A percentile compares a stretch with the other conserved stretches of the same genome.
These are phyloP conservation scores for Naganishia onofrii DNA, from an alignment of 768 basidiomycete genomes.

Conservation along the genomic window DNA sequence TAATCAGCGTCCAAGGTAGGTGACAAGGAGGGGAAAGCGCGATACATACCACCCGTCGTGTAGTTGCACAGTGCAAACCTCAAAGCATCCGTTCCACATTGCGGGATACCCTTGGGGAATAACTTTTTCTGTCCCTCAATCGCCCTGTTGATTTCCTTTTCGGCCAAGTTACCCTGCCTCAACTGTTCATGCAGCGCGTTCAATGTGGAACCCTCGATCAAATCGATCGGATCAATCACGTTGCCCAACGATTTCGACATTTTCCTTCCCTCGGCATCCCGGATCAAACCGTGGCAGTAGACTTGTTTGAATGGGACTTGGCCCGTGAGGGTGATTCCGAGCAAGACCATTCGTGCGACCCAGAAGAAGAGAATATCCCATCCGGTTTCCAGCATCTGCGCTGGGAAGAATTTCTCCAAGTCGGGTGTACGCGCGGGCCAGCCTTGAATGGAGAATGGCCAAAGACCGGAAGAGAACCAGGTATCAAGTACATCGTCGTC, in stretches of 20 bases:
- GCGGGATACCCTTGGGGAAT: slow-evolving; percentile 97
- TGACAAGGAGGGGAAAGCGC: neutral
- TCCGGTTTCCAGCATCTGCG: slow-evolving; percentile 89
- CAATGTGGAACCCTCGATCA: slow-evolving; percentile 78
- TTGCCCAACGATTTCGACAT: slow-evolving; percentile 99
- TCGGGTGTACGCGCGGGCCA: slow-evolving; percentile 95
- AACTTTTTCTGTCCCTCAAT: slow-evolving; percentile 96
- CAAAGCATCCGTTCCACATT: slow-evolving; percentile 95
- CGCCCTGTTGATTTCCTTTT: slow-evolving; percentile 86
- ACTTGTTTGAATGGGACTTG: slow-evolving; percentile 93
- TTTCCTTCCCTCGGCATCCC: slow-evolving; percentile 96
- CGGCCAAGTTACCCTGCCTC: slow-evolving; percentile 85
- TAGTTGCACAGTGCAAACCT: slow-evolving; percentile 94
- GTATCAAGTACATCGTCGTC: slow-evolving; percentile 98
- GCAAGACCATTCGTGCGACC: slow-evolving; percentile 97
- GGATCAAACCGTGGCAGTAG: slow-evolving; percentile 96
- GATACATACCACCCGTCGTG: slow-evolving; percentile 70
- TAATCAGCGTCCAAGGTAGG: too few relatives aligned
- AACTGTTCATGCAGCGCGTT: slow-evolving; percentile 83
- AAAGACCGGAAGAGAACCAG: slow-evolving; percentile 96
- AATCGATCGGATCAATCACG: slow-evolving; percentile 93
- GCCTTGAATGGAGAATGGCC: slow-evolving; percentile 96
- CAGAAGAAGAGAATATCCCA: slow-evolving; percentile 99
- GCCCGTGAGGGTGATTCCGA: slow-evolving; percentile 83
- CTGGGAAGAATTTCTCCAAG: slow-evolving; percentile 76